A percentile compares a stretch with the other conserved stretches of the same genome.
Evolutionary conservation across 2,329 filamentous ascomycete species (phyloP).

Genomic region (Neonectria punicea): DNA sequence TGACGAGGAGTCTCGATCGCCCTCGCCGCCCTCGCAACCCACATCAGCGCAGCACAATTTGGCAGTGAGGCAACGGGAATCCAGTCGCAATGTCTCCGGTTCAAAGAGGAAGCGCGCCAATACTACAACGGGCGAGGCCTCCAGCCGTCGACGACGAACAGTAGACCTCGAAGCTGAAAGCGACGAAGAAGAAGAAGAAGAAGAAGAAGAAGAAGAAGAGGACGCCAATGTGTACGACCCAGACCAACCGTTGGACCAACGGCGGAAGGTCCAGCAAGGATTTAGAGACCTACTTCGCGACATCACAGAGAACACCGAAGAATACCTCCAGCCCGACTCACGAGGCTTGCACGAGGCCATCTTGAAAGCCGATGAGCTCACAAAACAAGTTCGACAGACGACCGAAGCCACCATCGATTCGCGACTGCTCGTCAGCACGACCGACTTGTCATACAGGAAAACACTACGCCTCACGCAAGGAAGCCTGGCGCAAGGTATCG

Average conservation of each 20-base stretch:
- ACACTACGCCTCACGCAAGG: constrained; percentile 79
- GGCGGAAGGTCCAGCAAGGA: constrained; percentile 75
- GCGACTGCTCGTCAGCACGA: constrained; percentile 81
- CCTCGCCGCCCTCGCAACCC: constrained; percentile 32
- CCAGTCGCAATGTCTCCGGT: constrained; percentile 35
- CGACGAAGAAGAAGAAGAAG: constrained; percentile 28
- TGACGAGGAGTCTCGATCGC: constrained; percentile 35
- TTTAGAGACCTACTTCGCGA: constrained; percentile 74
- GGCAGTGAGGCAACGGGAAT: constrained; percentile 41
- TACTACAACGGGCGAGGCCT: constrained; percentile 35
- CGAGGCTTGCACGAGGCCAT: constrained; percentile 74
- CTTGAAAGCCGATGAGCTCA: constrained; percentile 71
- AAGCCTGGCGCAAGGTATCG: constrained; percentile 77
- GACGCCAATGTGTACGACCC: constrained; percentile 77
- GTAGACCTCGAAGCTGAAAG: constrained; percentile 35
- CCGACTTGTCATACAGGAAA: constrained; percentile 83
- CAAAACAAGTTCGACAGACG: constrained; percentile 82
- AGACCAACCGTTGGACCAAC: constrained; percentile 80
- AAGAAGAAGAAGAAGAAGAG: constrained; percentile 21
- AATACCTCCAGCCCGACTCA: constrained; percentile 74
- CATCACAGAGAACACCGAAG: constrained; percentile 75
- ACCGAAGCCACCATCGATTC: constrained; percentile 92
- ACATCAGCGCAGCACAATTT: constrained; percentile 36
- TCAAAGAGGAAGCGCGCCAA: constrained; percentile 48
- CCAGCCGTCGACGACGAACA: constrained; percentile 41